A percentile compares a stretch with the other conserved stretches of the same genome.
Conservation (phyloP, 306 rosid species). For the Cucumis cinereus region DNA sequence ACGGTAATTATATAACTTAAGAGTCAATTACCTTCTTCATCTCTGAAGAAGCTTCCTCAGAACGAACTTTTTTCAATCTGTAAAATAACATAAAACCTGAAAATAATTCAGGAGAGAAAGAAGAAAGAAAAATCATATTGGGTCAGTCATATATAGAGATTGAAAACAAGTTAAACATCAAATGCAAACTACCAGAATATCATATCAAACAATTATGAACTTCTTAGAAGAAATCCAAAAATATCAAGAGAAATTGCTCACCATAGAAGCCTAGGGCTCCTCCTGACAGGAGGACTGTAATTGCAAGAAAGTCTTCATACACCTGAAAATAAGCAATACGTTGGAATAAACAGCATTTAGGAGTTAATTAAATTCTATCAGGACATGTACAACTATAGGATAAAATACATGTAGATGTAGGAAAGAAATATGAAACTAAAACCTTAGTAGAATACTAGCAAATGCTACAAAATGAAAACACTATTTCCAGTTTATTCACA, state of each 20-base stretch:
- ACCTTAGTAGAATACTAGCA: not conserved
- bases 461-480: not conserved
- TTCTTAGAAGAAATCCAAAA: not conserved
- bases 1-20: not conserved
- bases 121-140: not conserved
- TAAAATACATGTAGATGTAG: not conserved
- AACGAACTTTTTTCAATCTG: constrained; percentile 43
- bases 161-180: not conserved
- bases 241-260: constrained; percentile 13
- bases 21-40: constrained; percentile 46
- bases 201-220: not conserved
- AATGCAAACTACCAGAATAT: not conserved
- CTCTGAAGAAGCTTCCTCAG: constrained; percentile 56
- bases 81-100: constrained; percentile 42
- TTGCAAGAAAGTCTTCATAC: constrained; percentile 40
- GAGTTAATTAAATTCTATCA: not conserved
- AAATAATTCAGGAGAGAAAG: not conserved
- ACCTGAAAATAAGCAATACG: constrained; percentile 25
- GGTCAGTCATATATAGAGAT: not conserved
- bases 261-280: constrained; percentile 58
- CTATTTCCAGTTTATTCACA: not conserved
- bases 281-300: constrained; percentile 29
- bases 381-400: not conserved
- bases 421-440: not conserved
- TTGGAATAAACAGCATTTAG: not conserved